Base-by-base conservation (phyloP, 257 asterid species). In the Lycium barbarum region DNA sequence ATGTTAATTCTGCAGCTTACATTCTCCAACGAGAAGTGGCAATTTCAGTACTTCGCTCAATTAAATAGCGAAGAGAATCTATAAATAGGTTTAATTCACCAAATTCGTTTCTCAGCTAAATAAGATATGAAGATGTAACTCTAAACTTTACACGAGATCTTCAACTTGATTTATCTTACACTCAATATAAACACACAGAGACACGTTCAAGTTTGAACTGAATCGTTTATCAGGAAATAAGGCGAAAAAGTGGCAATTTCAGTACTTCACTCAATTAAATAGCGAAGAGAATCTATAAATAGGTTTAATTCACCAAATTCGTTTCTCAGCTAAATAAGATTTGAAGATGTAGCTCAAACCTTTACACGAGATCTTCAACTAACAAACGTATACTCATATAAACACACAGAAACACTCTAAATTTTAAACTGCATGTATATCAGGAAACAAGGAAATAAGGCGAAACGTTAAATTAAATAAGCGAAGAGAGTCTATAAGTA, bases 381-480 rank as follows among this genome's bases (percentile, higher is more conserved):
- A 11, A 40, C 36, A 14, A 14, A 53, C 54, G 8, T 15, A 71
- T 71, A 71, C 15, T 71, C n/a, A 36, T 2, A 15, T 54, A 40
- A 54, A 22, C 9, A 71, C 47, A 14, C 55, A 40, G 12, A 40
- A 35, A 26, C 20, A 36, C 40, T 5, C 6, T 71, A 40, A 71
- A 40, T n/a, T 8, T 12, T 20, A 51, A 35, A n/a, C 33, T 20
- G 15, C 67, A 22, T 8, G 57, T 38, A 65, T 9, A 83, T 12
- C 72, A 36, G 35, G 22, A 20, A 66, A 82, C 17, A 15, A 15
- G 71, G 70, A 81, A 86, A 79, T 82, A 53, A 87, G 79, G 54
- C 11, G 53, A 33, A 58, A 5, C 13, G 12, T 33, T n/a, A 7
- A 49, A 71, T 6, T 15, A 26, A 83, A 68, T 13, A 26, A 55